These are phyloP conservation scores for Fusarium acutatum DNA, from an alignment of 2,329 filamentous ascomycete species.

Conservation along the genomic window DNA sequence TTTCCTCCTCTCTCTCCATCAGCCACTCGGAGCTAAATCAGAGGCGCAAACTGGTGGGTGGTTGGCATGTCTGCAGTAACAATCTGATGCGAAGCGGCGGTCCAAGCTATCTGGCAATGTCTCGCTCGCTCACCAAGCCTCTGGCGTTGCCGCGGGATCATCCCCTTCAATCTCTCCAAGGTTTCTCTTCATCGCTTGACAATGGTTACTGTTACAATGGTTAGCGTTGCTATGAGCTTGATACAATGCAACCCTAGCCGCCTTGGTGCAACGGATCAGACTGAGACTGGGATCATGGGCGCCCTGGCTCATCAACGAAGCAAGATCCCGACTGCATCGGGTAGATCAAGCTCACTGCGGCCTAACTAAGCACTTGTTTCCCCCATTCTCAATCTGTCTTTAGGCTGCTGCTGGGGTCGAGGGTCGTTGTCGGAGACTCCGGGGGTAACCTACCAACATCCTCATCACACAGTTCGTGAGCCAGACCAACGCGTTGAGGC, in stretches of 20 bases:
- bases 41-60: constrained; percentile 30
- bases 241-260: constrained; percentile 16
- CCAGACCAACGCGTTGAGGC: constrained; percentile 91
- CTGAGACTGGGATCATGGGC: constrained; percentile 18
- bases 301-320: constrained; percentile 24
- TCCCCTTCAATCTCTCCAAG: constrained; percentile 35
- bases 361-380: constrained; percentile 16
- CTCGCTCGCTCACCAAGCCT: constrained; percentile 20
- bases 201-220: constrained; percentile 56
- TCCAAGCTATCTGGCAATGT: constrained; percentile 25
- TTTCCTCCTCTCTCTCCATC: constrained; percentile 26
- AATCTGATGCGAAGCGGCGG: constrained; percentile 33
- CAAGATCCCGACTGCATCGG: constrained; percentile 36
- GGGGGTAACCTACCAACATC: constrained; percentile 80
- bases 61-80: constrained; percentile 30
- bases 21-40: constrained; percentile 16
- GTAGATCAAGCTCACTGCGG: constrained; percentile 28
- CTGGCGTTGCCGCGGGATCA: constrained; percentile 27
- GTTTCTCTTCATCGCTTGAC: constrained; percentile 72
- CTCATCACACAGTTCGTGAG: constrained; percentile 92
- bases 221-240: constrained; percentile 39
- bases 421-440: constrained; percentile 6
- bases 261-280: constrained; percentile 17
- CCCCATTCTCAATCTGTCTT: constrained; percentile 10
- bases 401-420: constrained; percentile 17